These are phyloP conservation scores for Backusella macrospora DNA, from an alignment of 192 early-diverging fungal genomes.

Conservation along the genomic window DNA sequence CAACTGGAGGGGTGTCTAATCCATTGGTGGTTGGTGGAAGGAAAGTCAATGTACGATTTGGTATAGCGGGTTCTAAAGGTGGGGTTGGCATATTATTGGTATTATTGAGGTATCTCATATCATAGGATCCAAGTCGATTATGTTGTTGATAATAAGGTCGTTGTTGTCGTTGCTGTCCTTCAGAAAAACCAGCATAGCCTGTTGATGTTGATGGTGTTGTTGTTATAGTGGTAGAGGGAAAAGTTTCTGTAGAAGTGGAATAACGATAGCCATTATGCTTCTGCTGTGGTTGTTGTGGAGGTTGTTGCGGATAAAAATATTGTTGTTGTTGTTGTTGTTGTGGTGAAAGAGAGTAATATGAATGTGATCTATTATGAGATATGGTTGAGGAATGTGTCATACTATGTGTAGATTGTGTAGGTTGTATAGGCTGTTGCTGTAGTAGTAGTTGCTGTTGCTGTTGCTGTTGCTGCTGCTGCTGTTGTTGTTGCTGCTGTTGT, in stretches of 20 bases:
- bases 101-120: neutral
- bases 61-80: neutral
- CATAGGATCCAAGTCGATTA: conserved; percentile 4
- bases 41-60: conserved; percentile 6
- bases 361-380: neutral
- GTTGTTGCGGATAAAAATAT: neutral
- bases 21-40: neutral
- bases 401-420: neutral
- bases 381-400: too few relatives aligned
- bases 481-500: neutral
- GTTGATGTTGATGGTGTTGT: neutral
- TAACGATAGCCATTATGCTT: too few relatives aligned
- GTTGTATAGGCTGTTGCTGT: neutral
- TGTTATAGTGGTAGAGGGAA: neutral
- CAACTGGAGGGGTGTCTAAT: neutral
- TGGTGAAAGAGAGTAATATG: neutral
- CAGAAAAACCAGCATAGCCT: too few relatives aligned
- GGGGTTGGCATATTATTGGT: neutral
- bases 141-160: neutral
- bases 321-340: neutral
- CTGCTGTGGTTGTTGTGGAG: neutral
- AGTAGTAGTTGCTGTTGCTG: neutral
- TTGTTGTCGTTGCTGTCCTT: neutral
- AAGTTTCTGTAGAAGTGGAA: neutral
- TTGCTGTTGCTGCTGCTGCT: neutral